These are phyloP conservation scores for Aurifilum marmelostoma DNA, from an alignment of 2,329 filamentous ascomycete genomes.

Conservation along the genomic window DNA sequence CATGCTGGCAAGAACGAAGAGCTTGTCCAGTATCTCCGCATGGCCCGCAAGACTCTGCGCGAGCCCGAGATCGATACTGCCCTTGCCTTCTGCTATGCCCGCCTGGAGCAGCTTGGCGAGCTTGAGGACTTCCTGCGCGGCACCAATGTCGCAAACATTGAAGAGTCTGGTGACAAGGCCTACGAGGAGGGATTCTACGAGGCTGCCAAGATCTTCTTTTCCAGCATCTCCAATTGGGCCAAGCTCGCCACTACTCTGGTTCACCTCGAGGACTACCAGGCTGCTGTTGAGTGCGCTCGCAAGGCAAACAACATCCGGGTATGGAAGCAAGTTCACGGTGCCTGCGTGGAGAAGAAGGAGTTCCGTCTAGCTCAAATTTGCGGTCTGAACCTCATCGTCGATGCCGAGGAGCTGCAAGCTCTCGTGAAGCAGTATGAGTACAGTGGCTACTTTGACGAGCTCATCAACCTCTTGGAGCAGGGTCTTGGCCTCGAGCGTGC, in stretches of 20 bases:
- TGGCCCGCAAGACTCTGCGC: slow-evolving; percentile 95
- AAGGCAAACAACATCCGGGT: slow-evolving; percentile 99
- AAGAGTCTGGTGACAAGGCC: slow-evolving; percentile 97
- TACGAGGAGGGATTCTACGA: slow-evolving; percentile 93
- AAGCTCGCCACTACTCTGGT: slow-evolving; percentile 97
- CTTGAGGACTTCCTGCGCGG: slow-evolving; percentile 94
- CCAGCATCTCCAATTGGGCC: slow-evolving; percentile 98
- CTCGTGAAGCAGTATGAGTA: slow-evolving; percentile 96
- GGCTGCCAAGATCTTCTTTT: slow-evolving; percentile 98
- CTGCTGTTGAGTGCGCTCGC: slow-evolving; percentile 93
- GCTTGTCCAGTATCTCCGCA: slow-evolving; percentile 91
- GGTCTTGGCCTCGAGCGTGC: slow-evolving; percentile 89
- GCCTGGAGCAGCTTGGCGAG: slow-evolving; percentile 87
- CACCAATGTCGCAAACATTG: slow-evolving; percentile 93
- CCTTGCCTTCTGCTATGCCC: slow-evolving; percentile 90
- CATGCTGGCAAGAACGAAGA: slow-evolving; percentile 98
- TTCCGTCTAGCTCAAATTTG: slow-evolving; percentile 99
- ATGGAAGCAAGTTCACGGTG: slow-evolving; percentile 97
- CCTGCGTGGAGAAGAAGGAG: slow-evolving; percentile 96
- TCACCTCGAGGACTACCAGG: slow-evolving; percentile 96
- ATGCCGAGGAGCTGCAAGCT: slow-evolving; percentile 91
- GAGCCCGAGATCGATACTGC: slow-evolving; percentile 93
- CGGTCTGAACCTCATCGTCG: slow-evolving; percentile 95
- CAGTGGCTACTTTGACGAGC: slow-evolving; percentile 97
- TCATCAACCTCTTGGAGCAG: slow-evolving; percentile 91